Percentiles rank a stretch among this genome's conserved stretches.
phyloP scores from a whole-genome alignment of 257 asterid genomes.

The Ophiorrhiza pumila region DNA sequence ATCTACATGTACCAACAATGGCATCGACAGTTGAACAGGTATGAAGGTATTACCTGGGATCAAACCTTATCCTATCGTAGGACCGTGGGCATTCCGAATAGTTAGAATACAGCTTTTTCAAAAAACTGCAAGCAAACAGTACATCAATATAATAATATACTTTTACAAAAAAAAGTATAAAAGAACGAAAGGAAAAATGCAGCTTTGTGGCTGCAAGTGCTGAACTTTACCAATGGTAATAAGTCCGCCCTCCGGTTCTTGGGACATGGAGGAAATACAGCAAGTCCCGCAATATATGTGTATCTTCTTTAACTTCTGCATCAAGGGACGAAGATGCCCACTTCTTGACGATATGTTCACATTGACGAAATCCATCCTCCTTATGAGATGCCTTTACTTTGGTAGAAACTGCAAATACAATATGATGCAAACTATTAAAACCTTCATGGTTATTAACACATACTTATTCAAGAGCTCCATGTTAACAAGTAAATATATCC shows the following conservation, averaged over 20 bases:
- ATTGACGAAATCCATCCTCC: slow-evolving; percentile 47
- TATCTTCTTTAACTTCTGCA: slow-evolving; percentile 53
- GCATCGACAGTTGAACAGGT: not conserved
- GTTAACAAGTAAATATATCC: not conserved
- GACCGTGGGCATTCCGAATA: slow-evolving; percentile 89
- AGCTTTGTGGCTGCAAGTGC: not conserved
- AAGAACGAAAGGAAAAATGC: not conserved
- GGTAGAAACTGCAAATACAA: slow-evolving; percentile 38
- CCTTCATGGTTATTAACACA: not conserved
- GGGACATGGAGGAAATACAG: slow-evolving; percentile 96
- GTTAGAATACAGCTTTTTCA: slow-evolving; percentile 71
- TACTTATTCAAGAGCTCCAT: not conserved
- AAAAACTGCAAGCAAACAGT: slow-evolving; percentile 50
- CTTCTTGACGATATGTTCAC: slow-evolving; percentile 63
- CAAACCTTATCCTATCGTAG: slow-evolving; percentile 79
- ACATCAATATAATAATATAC: not conserved
- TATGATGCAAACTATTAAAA: not conserved
- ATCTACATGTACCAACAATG: slow-evolving; percentile 7
- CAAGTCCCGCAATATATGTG: slow-evolving; percentile 67
- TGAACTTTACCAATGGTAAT: slow-evolving; percentile 69
- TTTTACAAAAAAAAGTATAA: not conserved
- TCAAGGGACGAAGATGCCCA: slow-evolving; percentile 80
- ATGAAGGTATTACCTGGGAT: slow-evolving; percentile 62
- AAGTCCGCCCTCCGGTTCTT: slow-evolving; percentile 96
- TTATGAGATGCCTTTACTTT: slow-evolving; percentile 35